phyloP scores from a whole-genome alignment of 1,284 basidiomycete species.

The Phylloporus gajari region DNA sequence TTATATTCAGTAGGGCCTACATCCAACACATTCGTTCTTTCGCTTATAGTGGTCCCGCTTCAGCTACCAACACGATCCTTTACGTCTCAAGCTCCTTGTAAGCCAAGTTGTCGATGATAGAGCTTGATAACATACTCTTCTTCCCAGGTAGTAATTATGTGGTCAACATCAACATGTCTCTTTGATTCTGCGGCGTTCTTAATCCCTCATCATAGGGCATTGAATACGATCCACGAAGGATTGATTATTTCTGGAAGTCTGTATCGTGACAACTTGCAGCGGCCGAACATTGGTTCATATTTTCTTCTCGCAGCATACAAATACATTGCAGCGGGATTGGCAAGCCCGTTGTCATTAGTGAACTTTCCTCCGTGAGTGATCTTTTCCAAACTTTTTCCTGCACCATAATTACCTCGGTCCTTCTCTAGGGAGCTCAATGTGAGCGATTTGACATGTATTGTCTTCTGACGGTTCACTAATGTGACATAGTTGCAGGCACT shows the following conservation, averaged over 20 bases:
- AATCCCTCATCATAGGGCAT: constrained; percentile 8
- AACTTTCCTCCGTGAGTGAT: constrained; percentile 12
- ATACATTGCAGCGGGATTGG: constrained; percentile 17
- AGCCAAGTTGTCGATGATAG: background rate
- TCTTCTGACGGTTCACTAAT: background rate
- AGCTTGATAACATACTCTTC: background rate
- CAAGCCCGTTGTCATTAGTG: background rate
- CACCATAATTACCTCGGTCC: background rate
- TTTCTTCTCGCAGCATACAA: constrained; percentile 24
- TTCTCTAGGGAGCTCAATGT: constrained; percentile 30
- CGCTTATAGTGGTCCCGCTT: background rate
- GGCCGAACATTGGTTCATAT: background rate
- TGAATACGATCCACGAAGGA: constrained; percentile 22
- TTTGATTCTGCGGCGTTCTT: background rate
- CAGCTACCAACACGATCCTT: constrained; percentile 25
- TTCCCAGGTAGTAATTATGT: constrained; percentile 19
- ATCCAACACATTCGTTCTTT: background rate
- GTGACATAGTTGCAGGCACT: constrained; percentile 22
- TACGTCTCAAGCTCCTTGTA: constrained; percentile 21
- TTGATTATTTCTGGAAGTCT: constrained; percentile 17
- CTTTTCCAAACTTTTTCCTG: background rate
- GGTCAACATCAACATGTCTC: background rate
- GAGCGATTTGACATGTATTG: background rate
- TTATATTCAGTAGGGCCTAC: constrained; percentile 18
- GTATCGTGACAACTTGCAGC: background rate